Evolutionary conservation across 2,329 filamentous ascomycete species (phyloP), one percentile per base, ranked within the genome.

Genomic region (Botrytis fabae): DNA sequence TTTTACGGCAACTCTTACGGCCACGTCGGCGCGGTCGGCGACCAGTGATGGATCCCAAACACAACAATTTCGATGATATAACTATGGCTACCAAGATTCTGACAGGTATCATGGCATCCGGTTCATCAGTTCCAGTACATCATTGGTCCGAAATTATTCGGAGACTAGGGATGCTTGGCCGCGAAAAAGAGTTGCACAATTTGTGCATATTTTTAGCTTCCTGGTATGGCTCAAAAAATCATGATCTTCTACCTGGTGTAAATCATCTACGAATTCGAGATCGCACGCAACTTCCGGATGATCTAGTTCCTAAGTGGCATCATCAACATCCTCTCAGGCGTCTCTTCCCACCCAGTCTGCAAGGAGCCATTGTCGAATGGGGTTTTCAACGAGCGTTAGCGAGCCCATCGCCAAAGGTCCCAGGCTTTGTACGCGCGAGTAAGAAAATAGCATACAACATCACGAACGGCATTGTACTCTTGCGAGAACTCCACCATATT

Each of bases 111-210:
- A 82, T 88, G 69, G 80, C 84, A 74, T 81, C 80, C 57, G 85
- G 84, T 28, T 81, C 81, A 71, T 75, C 81, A 72, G 81, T 87
- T 38, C 82, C 81, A 35, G 80, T 83, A 4, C 80, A 75, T 40
- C 78, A 82, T 25, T 92, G 90, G 90, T 80, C 82, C 64, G 88
- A 91, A 78, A 82, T 90, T 16, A 78, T 92, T 60, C 87, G 87
- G 63, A 85, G 89, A 42, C 84, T 88, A 63, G 90, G 89, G 6
- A 90, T 89, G 86, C 79, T 82, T 14, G 82, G 85, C 12, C 83
- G 84, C 25, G 85, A 88, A 77, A 78, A 84, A 22, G 85, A 87
- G 46, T 81, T 91, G 10, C 83, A 84, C 73, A 83, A 83, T 35
- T 81, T 90, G 76, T 86, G 61, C 87, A 84, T 87, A 9, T 79